Base-by-base conservation (phyloP, 2,329 filamentous ascomycete species). In the Penicillium glabrum region DNA sequence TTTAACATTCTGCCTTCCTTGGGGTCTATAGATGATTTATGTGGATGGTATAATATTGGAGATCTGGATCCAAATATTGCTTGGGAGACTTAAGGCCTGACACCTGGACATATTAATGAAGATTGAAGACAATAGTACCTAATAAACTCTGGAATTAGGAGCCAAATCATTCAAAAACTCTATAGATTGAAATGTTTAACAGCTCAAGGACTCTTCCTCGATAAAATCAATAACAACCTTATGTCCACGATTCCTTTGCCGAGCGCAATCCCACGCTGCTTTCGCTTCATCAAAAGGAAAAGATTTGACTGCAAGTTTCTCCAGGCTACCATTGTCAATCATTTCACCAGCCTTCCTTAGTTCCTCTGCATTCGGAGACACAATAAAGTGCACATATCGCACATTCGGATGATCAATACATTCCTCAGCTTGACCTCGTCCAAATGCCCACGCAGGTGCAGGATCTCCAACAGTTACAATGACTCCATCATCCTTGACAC, bases 401-500 rank as follows among this genome's bases (percentile, higher is more conserved):
- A 56, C 53, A 14, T 45, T 31, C 10, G 53, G 53, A 13, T 46
- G 43, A 41, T 43, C 33, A 23, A 11, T 26, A 33, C 43, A 21
- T 23, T 51, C 53, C 3, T 33, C 14, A 2, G 53, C 53, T 7
- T 52, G 19, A 24, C 53, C 48, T 24, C 23, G 23, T 16, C 43
- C 48, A 44, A 56, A 56, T 10, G 53, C 53, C 53, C 53, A 56
- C 6, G 41, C 24, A 4, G 53, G 53, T 7, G 53, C 53, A 46
- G 53, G 53, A 21, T 56, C 53, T n/a, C 53, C 48, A 46, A 78
- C 67, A 0, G 75, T 76, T 0, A 77, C 63, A 10, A 77, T 69
- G 0, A 56, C 55, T 0, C 74, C 75, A 13, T 63, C 54, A 1
- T 56, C 49, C 39, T 70, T 72, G 3, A 78, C 62, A 0, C 61